Conservation (phyloP, 1,139 yeast genomes). For the Debaryomyces coudertii region DNA sequence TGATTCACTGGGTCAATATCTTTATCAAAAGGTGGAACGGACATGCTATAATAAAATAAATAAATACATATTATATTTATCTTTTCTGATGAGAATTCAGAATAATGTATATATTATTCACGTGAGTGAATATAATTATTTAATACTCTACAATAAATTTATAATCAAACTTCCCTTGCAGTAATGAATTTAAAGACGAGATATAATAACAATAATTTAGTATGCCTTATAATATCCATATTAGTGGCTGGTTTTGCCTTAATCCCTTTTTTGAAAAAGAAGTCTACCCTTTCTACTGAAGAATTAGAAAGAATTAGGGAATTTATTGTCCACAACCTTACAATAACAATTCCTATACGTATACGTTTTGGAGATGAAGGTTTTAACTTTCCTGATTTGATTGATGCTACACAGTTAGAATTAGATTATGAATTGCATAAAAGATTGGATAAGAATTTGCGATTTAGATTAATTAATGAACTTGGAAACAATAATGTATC, state of each 20-base stretch:
- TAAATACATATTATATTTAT: not conserved
- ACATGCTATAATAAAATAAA: conserved; percentile 20
- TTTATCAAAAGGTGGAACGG: conserved; percentile 37
- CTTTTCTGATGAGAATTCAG: not conserved
- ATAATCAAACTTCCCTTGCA: not conserved
- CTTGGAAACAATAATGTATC: not conserved
- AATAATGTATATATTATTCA: not conserved
- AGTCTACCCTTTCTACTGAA: not conserved
- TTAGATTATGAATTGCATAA: conserved; percentile 27
- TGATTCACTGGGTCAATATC: conserved; percentile 52
- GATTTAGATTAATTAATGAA: conserved; percentile 24
- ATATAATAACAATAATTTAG: not conserved
- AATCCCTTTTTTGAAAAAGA: not conserved
- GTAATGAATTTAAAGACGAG: not conserved
- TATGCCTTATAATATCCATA: not conserved
- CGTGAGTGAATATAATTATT: not conserved
- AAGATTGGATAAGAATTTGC: conserved; percentile 16
- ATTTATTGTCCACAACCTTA: conserved; percentile 15
- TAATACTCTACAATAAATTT: not conserved
- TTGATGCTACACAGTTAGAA: conserved; percentile 46
- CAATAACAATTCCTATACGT: conserved; percentile 30
- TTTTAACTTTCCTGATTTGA: conserved; percentile 51
- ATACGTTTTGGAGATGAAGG: conserved; percentile 41
- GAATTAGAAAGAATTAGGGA: conserved; percentile 13
- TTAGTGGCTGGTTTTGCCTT: not conserved